Base-by-base conservation (phyloP, 306 rosid genomes). In the Rosa rugosa region DNA sequence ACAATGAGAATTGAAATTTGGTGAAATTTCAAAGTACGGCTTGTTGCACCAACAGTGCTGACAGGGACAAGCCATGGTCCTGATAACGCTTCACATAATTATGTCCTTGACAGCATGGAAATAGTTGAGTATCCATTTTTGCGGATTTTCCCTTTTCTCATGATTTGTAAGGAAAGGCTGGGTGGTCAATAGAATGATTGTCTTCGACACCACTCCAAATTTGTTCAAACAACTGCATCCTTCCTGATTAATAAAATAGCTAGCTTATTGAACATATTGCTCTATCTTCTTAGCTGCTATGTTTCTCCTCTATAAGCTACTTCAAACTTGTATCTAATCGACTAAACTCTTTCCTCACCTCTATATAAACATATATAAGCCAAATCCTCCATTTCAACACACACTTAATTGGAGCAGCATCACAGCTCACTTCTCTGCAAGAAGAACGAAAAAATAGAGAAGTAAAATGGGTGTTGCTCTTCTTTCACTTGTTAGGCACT, bases 161-260 rank as follows among this genome's bases (percentile, higher is more conserved):
- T 31, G 36, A 31, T 31, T 31, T 31, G 36, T 31, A 27, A 27
- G 27, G 27, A 27, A 27, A 27, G 31, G 31, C 31, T 27, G 31
- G 31, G 31, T 1, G 31, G 31, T 27, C 31, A 27, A 27, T 27
- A 27, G 31, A 1, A 47, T 60, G 67, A 62, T 62, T 12, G 34
- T 59, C 66, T 59, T 59, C 1, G 16, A 59, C 66, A 59, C 16
- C 22, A 23, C 66, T 59, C 66, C 23, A 59, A 22, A 54, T n/a
- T 54, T 64, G 36, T 88, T 59, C 66, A 59, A 85, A 90, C 89
- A 81, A 84, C 85, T 80, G 47, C 47, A 10, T 71, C 44, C 50
- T 75, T 77, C 79, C 50, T 45, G 47, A 65, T 77, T 62, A 50
- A 83, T 60, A 84, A 77, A 45, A 82, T 70, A 44, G 20, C 47